Evolutionary conservation across 1,284 basidiomycete genomes (phyloP), one percentile per base, ranked within the genome.

Genomic region (Ganoderma resinaceum): DNA sequence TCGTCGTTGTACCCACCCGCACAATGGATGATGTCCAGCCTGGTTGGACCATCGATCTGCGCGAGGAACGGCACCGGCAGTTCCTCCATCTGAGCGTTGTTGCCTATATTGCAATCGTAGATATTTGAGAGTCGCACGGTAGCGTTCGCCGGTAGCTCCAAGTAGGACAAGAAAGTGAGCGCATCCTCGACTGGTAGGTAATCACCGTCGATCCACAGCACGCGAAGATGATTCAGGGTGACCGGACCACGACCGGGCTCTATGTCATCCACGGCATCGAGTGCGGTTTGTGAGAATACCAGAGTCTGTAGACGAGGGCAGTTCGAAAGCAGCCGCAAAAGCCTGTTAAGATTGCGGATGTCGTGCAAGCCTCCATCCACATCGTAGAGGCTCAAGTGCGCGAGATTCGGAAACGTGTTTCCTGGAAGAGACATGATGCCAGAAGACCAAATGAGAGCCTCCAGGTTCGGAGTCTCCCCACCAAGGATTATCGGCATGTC

Each of bases 331-430:
- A 62, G 61, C 33, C 33, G 31, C 11, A 62, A 16, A 9, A 62
- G 14, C 2, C 9, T 35, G 31, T 29, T 23, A 46, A 62, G 20
- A 18, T 12, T 11, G 29, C 35, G 29, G 29, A 33, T 11, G 14
- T 20, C 6, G 16, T n/a, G n/a, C n/a, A n/a, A n/a, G n/a, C n/a
- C n/a, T n/a, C 12, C 40, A 16, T 7, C 3, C 7, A 62, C n/a
- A 3, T 46, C n/a, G 11, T 46, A 12, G 43, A 62, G 33, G 20
- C 31, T 46, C 31, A 62, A 12, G 33, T 62, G 14, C 9, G 33
- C n/a, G 43, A 62, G 61, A 26, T 16, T 52, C 3, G 61, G 61
- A 12, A 62, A 62, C n/a, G 20, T 8, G 23, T 62, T 62, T 6
- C 61, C 61, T 0, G 61, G 61, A 14, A 62, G 3, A 46, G 53